These are phyloP conservation scores for Sarcocystis neurona DNA, from an alignment of 169 alveolate species.

Conservation along the genomic window DNA sequence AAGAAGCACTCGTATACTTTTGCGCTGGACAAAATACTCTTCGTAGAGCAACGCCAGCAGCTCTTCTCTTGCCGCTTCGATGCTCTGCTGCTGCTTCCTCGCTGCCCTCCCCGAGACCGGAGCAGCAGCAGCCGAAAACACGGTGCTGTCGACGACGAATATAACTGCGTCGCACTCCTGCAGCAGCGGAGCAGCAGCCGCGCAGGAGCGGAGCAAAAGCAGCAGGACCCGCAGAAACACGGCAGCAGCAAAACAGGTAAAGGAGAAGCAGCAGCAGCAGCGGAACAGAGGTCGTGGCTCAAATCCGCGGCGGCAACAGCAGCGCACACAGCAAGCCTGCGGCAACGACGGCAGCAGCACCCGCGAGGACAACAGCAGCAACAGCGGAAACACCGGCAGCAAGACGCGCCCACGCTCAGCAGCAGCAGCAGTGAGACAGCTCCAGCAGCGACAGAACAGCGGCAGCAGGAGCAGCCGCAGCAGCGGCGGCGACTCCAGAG, in stretches of 20 bases:
- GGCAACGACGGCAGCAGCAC: background rate
- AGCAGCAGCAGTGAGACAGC: background rate
- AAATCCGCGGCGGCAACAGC: no score
- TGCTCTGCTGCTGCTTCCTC: slow-evolving; percentile 9
- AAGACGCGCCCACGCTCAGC: no score
- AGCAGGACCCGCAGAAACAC: background rate
- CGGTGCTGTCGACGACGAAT: slow-evolving; percentile 16
- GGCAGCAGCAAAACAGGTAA: background rate
- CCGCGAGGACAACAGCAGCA: background rate
- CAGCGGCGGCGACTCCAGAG: slow-evolving; percentile 11
- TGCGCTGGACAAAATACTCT: slow-evolving; percentile 37
- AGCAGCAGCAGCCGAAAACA: background rate
- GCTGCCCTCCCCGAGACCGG: no score
- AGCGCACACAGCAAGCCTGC: background rate
- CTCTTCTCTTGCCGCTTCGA: slow-evolving; percentile 44
- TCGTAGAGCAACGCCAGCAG: slow-evolving; percentile 33
- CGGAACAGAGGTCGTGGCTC: no score
- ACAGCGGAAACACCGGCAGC: slow-evolving; percentile 22
- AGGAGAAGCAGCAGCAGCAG: slow-evolving; percentile 39
- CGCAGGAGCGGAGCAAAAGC: slow-evolving; percentile 2
- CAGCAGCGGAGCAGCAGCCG: background rate
- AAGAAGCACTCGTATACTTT: slow-evolving; percentile 20
- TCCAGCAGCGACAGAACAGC: background rate
- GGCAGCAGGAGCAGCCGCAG: slow-evolving; percentile 8
- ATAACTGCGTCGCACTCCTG: slow-evolving; percentile 34